Evolutionary conservation across 208 protist genomes (phyloP), one percentile per base, ranked within the genome.

Genomic region (Porcisia deanei): DNA sequence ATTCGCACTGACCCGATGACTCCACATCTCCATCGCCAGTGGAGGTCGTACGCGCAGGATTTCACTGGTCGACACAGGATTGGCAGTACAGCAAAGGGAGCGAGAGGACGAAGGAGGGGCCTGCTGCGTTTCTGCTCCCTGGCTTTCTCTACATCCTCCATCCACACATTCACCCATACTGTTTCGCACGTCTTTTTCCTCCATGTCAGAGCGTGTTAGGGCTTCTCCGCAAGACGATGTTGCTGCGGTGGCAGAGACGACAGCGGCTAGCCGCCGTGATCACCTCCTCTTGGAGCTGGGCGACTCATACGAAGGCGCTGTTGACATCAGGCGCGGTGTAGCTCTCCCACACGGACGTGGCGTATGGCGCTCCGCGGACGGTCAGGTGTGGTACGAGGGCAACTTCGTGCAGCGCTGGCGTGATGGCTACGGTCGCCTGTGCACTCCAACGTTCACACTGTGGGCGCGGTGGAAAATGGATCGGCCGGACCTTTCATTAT

Each of bases 391-490:
- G 41, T 96, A 91, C 81, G 83, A 89, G n/a, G 92, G 92, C 34
- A 79, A 76, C 30, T 96, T 96, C 71, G 80, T 86, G 37, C 84
- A 92, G 53, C 85, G 84, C 22, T 82, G 85, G 75, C 81, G 92
- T 16, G 90, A 96, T 71, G 92, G 92, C 39, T 87, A 91, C 63
- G 92, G 92, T 1, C 76, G 83, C 54, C 71, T 96, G 52, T 68
- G 74, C 60, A 92, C 89, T 14, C 83, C 88, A 7, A 66, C 71
- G 12, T 92, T 85, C 63, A 83, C 81, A 67, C 74, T 96, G 65
- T 96, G 85, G 86, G 86, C 81, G 10, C 84, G 84, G 25, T 96
- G 92, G 92, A 81, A 82, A 37, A 89, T 89, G 82, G 92, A 96
- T 59, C 85, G 87, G 41, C 89, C 92, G 0, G 89, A 93, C 75